Conservation (phyloP, 441 rosid species). For the Arabidopsis hybrid region DNA sequence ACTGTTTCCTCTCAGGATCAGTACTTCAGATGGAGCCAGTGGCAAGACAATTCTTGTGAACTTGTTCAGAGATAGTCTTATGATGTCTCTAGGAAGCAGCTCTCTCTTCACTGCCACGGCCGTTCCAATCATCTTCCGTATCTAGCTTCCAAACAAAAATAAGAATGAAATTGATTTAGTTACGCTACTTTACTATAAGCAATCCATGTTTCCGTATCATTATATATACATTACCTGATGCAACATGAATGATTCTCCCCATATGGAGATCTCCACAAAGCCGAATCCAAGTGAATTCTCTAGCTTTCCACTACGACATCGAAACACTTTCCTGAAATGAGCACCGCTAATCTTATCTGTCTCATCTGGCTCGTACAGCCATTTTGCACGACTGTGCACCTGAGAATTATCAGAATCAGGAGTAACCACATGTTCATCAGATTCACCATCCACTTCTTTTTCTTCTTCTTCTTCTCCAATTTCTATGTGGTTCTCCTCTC, state of each 20-base stretch:
- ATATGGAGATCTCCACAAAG: constrained; percentile 79
- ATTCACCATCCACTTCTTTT: constrained; percentile 34
- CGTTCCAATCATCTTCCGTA: constrained; percentile 93
- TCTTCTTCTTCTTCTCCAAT: constrained; percentile 28
- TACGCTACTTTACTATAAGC: not conserved
- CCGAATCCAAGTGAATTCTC: constrained; percentile 63
- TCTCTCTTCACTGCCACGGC: constrained; percentile 84
- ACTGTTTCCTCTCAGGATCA: constrained; percentile 77
- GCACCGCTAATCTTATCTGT: constrained; percentile 71
- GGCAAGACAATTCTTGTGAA: constrained; percentile 81
- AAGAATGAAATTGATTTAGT: constrained; percentile 3
- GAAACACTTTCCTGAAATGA: constrained; percentile 78
- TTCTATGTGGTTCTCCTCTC: constrained; percentile 43
- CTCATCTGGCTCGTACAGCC: constrained; percentile 89
- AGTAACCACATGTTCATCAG: constrained; percentile 35
- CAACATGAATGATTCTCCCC: constrained; percentile 97
- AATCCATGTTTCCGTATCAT: not conserved
- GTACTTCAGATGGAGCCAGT: constrained; percentile 84
- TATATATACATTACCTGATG: constrained; percentile 65
- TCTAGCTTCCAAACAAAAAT: constrained; percentile 52
- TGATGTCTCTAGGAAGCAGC: constrained; percentile 74
- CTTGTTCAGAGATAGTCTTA: constrained; percentile 72
- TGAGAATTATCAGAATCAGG: constrained; percentile 40
- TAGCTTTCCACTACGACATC: constrained; percentile 67
- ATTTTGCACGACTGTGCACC: constrained; percentile 59